Percentiles rank a stretch among this genome's conserved stretches.
Evolutionary conservation across 1,284 basidiomycete species (phyloP).

Genomic region (Lentinula novae-zelandiae): DNA sequence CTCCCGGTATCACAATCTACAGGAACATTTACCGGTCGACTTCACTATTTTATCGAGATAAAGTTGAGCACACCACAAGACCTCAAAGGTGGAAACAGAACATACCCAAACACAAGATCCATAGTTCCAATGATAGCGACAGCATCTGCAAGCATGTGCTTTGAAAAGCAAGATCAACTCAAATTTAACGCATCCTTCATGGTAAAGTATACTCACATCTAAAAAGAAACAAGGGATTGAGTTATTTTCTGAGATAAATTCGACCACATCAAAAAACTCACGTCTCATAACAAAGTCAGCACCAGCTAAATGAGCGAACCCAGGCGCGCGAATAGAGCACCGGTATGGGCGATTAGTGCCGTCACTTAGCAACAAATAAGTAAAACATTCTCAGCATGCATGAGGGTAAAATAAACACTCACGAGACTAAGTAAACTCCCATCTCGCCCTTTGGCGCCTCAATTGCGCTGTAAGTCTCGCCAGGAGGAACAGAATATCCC

Average conservation of each 20-base stretch:
- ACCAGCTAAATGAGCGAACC: constrained; percentile 90
- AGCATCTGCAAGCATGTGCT: constrained; percentile 90
- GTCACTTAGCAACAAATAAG: constrained; percentile 46
- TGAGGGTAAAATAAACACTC: constrained; percentile 26
- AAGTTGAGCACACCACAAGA: background rate
- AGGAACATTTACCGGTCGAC: background rate
- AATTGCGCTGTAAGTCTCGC: constrained; percentile 97
- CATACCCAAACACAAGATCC: constrained; percentile 82
- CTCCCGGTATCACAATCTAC: no score
- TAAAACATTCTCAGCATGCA: background rate
- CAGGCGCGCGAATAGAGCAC: constrained; percentile 92
- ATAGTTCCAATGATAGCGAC: constrained; percentile 95
- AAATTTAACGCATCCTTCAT: constrained; percentile 1
- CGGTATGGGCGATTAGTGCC: constrained; percentile 91
- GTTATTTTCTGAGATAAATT: constrained; percentile 7
- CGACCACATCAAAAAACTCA: constrained; percentile 32
- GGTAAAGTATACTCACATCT: constrained; percentile 48
- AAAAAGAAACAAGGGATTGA: constrained; percentile 12
- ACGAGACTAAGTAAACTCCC: constrained; percentile 94
- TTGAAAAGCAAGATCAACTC: constrained; percentile 27
- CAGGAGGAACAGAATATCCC: constrained; percentile 96
- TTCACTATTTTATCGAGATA: background rate
- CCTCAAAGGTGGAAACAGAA: constrained; percentile 18
- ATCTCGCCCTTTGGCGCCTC: constrained; percentile 99
- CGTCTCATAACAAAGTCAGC: constrained; percentile 95